Base-by-base conservation (phyloP, 768 basidiomycete species). In the Boletus reticuloceps region DNA sequence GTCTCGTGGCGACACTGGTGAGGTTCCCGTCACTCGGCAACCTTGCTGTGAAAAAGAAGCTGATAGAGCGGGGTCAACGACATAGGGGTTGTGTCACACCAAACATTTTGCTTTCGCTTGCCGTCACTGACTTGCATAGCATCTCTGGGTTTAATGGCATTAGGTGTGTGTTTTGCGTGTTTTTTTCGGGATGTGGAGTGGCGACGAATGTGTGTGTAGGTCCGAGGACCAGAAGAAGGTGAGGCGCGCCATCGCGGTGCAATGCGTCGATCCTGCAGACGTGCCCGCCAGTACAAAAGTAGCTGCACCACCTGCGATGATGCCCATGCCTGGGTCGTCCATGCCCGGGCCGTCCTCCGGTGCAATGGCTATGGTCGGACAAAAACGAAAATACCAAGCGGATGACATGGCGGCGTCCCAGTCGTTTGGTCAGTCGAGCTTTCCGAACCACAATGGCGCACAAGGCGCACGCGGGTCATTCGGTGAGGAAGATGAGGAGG, bases 1-100 rank as follows among this genome's bases (percentile, higher is more conserved):
- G 82, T 90, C 4, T 77, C 84, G 63, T 91, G 90, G 90, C 75
- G 82, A 40, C 89, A 91, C 60, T 91, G 89, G 88, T 88, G 70
- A 62, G 75, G 55, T 45, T 55, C 39, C 29, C 37, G 46, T 63
- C 57, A 22, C 50, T 31, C 27, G 38, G 39, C 54, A 47, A 50
- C 16, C 9, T 8, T 11, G 47, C 43, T 55, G 50, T 40, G 55
- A 61, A 61, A 60, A 61, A 55, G 51, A 60, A 54, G 64, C 55
- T 61, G 52, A 68, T 27, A 25, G 47, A 46, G 42, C 31, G 43
- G 53, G 40, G 9, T 34, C 53, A 37, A 51, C 39, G 25, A 41
- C 19, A 51, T 58, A 89, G 88, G 89, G 87, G 85, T 56, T 91
- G 89, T 54, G 85, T 89, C 11, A 86, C 84, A 20, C 76, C 80